These are phyloP conservation scores for Elsinoe ampelina DNA, from an alignment of 2,329 filamentous ascomycete species.

Conservation along the genomic window DNA sequence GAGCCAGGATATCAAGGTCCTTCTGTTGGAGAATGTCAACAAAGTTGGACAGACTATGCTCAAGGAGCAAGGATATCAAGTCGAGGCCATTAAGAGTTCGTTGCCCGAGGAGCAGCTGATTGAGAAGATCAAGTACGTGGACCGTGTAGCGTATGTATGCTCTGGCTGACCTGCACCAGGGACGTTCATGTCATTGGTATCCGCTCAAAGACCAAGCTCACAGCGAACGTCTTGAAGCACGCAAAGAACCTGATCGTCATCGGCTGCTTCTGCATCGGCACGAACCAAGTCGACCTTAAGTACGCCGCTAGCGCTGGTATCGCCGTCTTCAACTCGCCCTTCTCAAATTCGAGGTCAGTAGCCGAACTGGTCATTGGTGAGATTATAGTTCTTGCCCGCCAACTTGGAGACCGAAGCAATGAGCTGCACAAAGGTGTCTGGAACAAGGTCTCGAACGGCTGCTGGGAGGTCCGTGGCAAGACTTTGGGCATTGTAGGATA, in stretches of 20 bases:
- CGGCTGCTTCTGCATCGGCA: slow-evolving; percentile 98
- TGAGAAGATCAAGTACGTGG: slow-evolving; percentile 73
- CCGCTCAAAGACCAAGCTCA: slow-evolving; percentile 94
- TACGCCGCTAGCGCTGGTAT: slow-evolving; percentile 79
- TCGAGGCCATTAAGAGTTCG: slow-evolving; percentile 82
- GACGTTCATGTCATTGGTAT: slow-evolving; percentile 97
- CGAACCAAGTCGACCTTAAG: slow-evolving; percentile 84
- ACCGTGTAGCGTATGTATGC: too few species aligned
- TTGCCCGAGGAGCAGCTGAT: slow-evolving; percentile 89
- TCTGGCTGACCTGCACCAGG: slow-evolving; percentile 35
- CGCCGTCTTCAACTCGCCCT: slow-evolving; percentile 97
- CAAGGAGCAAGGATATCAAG: slow-evolving; percentile 81
- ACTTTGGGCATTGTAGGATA: slow-evolving; percentile 95
- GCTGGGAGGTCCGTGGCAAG: slow-evolving; percentile 98
- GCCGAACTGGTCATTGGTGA: slow-evolving; percentile 92
- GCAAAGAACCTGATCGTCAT: slow-evolving; percentile 93
- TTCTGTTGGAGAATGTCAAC: slow-evolving; percentile 94
- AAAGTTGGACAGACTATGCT: slow-evolving; percentile 78
- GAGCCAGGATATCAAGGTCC: slow-evolving; percentile 90
- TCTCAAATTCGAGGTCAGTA: slow-evolving; percentile 94
- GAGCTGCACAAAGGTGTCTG: slow-evolving; percentile 91
- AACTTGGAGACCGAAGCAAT: slow-evolving; percentile 83
- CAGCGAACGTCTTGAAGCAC: slow-evolving; percentile 69
- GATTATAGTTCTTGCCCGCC: slow-evolving; percentile 83
- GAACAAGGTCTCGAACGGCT: slow-evolving; percentile 96